phyloP scores from a whole-genome alignment of 1,284 basidiomycete genomes.

The Veloporphyrellus conicus region DNA sequence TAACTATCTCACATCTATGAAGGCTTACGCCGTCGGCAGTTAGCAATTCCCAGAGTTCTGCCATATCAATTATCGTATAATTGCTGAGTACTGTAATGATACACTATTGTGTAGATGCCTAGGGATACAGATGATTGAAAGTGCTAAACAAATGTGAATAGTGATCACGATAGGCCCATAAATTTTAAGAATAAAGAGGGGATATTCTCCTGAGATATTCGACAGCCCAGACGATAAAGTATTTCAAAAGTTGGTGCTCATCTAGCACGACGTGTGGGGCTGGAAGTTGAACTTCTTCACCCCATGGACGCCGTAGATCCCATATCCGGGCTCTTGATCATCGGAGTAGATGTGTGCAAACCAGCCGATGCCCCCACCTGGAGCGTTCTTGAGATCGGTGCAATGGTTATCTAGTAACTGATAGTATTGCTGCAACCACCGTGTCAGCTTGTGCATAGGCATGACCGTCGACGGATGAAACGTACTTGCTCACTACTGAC shows the following conservation, averaged over 20 bases:
- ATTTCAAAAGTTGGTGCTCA: not conserved
- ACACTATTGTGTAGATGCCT: not conserved
- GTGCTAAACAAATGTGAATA: conserved; percentile 3
- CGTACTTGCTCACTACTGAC: conserved; percentile 54
- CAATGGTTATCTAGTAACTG: conserved; percentile 64
- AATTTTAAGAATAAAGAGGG: not conserved
- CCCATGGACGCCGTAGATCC: conserved; percentile 50
- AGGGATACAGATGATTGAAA: conserved; percentile 6
- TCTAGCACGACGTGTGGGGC: conserved; percentile 45
- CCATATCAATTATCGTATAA: not conserved
- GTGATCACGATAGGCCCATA: not conserved
- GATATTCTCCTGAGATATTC: not conserved
- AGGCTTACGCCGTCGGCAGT: no score
- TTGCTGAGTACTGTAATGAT: conserved; percentile 1
- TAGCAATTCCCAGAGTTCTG: no score
- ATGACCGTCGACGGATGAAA: not conserved
- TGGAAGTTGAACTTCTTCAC: conserved; percentile 53
- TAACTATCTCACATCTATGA: no score
- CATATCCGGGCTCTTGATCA: conserved; percentile 61
- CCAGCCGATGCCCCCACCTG: conserved; percentile 69
- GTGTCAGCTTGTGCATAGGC: conserved; percentile 16
- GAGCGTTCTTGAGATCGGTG: conserved; percentile 52
- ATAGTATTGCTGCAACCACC: conserved; percentile 41
- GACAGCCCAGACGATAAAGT: not conserved
- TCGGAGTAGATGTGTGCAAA: conserved; percentile 76